A percentile compares a stretch with the other conserved stretches of the same genome.
Conservation (phyloP, 805 yeast genomes). For the Komagataella ulmi region DNA sequence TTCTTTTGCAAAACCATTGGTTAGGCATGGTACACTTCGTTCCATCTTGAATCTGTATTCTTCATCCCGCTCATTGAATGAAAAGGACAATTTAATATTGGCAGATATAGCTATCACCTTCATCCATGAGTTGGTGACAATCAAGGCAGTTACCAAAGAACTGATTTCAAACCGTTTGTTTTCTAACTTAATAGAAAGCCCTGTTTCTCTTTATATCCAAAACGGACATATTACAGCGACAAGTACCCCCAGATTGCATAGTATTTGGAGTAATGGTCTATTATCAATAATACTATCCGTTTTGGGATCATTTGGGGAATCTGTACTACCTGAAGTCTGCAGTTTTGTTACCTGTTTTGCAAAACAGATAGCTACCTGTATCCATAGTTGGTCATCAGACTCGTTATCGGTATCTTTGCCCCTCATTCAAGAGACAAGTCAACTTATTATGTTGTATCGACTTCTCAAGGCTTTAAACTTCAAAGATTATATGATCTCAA, state of each 20-base stretch:
- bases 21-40: conserved; percentile 46
- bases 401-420: conserved; percentile 34
- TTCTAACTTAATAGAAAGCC: conserved; percentile 57
- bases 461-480: conserved; percentile 40
- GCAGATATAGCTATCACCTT: conserved; percentile 63
- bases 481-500: conserved; percentile 25
- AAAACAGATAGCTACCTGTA: conserved; percentile 50
- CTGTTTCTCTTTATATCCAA: conserved; percentile 54
- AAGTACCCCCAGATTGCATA: conserved; percentile 45
- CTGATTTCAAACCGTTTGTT: conserved; percentile 54
- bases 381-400: conserved; percentile 57
- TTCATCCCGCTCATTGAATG: conserved; percentile 45
- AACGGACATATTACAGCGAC: conserved; percentile 43
- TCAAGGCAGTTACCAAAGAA: conserved; percentile 51
- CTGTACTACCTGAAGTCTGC: conserved; percentile 51
- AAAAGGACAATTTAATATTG: conserved; percentile 43
- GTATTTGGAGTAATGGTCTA: conserved; percentile 79
- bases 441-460: conserved; percentile 51
- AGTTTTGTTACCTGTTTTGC: conserved; percentile 49
- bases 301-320: conserved; percentile 48
- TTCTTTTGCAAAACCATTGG: conserved; percentile 37
- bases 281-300: conserved; percentile 52
- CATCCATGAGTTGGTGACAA: conserved; percentile 52
- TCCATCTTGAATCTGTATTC: conserved; percentile 55
- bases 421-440: conserved; percentile 49